Conservation (phyloP, 2,329 filamentous ascomycete genomes). For the Epichloe hybrida region DNA sequence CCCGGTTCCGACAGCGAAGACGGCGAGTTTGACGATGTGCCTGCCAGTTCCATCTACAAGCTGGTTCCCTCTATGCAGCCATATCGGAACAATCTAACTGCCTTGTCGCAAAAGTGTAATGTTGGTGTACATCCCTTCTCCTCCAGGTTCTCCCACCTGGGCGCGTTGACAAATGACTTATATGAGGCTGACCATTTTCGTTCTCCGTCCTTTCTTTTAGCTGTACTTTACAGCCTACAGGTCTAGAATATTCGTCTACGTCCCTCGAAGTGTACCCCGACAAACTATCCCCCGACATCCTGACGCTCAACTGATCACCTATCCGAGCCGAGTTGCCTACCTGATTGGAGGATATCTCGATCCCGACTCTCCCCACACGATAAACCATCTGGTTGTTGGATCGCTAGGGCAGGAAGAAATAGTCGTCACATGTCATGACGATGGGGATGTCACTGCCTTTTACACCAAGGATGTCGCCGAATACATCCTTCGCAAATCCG, state of each 20-base stretch:
- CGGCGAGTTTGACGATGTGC: constrained; percentile 5
- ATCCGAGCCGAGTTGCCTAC: constrained; percentile 24
- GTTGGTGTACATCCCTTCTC: constrained; percentile 16
- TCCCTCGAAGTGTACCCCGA: constrained; percentile 29
- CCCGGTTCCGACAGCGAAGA: constrained; percentile 13
- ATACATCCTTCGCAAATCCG: constrained; percentile 22
- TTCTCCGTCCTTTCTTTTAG: constrained; percentile 15
- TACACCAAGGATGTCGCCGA: constrained; percentile 42
- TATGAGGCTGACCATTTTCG: constrained; percentile 1
- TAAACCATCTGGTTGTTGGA: constrained; percentile 58
- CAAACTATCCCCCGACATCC: constrained; percentile 36
- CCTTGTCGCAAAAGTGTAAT: constrained; percentile 43
- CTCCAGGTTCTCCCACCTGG: background rate
- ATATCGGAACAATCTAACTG: constrained; percentile 42
- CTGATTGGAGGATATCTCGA: constrained; percentile 41
- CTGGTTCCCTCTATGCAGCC: constrained; percentile 21
- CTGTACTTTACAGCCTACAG: constrained; percentile 49
- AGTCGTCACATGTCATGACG: constrained; percentile 53
- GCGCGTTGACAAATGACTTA: background rate
- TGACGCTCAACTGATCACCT: constrained; percentile 35
- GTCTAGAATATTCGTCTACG: constrained; percentile 43
- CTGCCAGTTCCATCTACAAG: constrained; percentile 14
- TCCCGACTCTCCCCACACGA: constrained; percentile 37
- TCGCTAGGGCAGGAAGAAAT: constrained; percentile 59
- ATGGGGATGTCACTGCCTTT: constrained; percentile 62